Base-by-base conservation (phyloP, 371 early-diverging fungal genomes). In the Mortierella sp. region DNA sequence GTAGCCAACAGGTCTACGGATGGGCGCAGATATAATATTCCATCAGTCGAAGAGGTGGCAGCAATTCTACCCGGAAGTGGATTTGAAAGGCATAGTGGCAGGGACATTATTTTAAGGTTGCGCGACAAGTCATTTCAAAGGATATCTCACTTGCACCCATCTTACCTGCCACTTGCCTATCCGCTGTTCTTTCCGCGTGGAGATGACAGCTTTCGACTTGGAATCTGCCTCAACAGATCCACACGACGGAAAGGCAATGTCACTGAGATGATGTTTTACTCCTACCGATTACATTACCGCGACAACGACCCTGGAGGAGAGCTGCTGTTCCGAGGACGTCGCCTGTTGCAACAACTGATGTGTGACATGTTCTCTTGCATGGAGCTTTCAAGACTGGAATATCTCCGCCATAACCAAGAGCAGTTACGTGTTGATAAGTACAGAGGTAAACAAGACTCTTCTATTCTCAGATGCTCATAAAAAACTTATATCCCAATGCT, bases 381-480 rank as follows among this genome's bases (percentile, higher is more conserved):
- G 60, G 60, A 64, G 44, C 46, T 30, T 23, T 51, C n/a, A n/a
- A 29, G 29, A 7, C 56, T 69, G 23, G 55, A 62, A 19, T 68
- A 62, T n/a, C 23, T 64, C 11, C 12, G 28, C n/a, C 14, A 29
- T 2, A 68, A 68, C 23, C 62, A 68, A 43, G 12, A 37, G 1
- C 26, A 47, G 7, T 15, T 68, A 18, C 19, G 55, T 2, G 46
- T 56, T n/a, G 56, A 68, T 43, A 21, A 53, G n/a, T 68, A 68
- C 44, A 28, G 30, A 12, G 55, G 68, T 30, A 50, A n/a, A n/a
- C n/a, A n/a, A n/a, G n/a, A n/a, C n/a, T n/a, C n/a, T 46, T 69
- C 25, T 76, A 81, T 25, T 81, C 79, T 48, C 83, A 81, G 57
- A 84, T 37, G 37, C 9, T 37, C 37, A 37, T 9, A 37, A 37